Evolutionary conservation across 805 yeast genomes (phyloP).

Genomic region (Schizosaccharomyces japonicus): DNA sequence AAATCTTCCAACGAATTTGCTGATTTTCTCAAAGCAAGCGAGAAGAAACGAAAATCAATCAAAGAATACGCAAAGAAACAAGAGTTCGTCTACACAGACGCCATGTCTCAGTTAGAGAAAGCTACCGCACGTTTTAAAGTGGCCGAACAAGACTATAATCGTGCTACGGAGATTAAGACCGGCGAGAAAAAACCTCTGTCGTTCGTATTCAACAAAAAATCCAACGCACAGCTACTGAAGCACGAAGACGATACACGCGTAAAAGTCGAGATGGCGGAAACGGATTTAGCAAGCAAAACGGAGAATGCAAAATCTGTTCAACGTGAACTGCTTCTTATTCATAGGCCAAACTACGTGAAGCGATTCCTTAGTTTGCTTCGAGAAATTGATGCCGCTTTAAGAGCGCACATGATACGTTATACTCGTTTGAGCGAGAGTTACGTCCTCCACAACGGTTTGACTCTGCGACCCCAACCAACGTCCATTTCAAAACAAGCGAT

Average conservation of each 20-base stretch:
- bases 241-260: background rate
- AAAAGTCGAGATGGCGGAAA: background rate
- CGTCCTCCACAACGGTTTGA: background rate
- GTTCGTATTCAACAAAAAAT: background rate
- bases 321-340: background rate
- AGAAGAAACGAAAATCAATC: background rate
- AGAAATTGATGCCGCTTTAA: background rate
- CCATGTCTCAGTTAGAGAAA: background rate
- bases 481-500: background rate
- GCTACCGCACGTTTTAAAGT: background rate
- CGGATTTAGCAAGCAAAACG: background rate
- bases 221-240: background rate
- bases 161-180: background rate
- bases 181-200: background rate
- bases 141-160: background rate
- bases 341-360: background rate
- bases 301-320: background rate
- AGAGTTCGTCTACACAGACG: background rate
- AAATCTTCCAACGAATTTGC: background rate
- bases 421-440: background rate
- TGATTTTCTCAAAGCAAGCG: background rate
- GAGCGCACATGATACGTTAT: background rate
- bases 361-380: background rate
- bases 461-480: background rate
- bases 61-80: constrained; percentile 1